These are phyloP conservation scores for Talaromyces sp. DNA, from an alignment of 2,329 filamentous ascomycete genomes.

Conservation along the genomic window DNA sequence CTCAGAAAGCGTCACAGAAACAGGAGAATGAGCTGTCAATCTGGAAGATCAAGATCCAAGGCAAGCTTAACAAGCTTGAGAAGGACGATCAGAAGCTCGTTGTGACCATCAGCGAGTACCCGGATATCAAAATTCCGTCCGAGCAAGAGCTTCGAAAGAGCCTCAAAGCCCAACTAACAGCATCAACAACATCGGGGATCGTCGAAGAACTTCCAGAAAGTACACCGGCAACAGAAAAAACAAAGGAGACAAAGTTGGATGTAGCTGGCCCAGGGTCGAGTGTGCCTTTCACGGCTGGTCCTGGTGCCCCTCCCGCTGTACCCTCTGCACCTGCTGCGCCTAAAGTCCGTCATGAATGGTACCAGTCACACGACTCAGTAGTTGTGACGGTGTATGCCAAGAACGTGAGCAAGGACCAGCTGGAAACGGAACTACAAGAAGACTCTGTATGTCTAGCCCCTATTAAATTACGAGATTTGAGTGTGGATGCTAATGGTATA, in stretches of 20 bases:
- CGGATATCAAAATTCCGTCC: constrained; percentile 41
- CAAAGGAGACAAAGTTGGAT: constrained; percentile 4
- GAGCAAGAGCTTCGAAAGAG: constrained; percentile 33
- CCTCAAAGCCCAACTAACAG: constrained; percentile 25
- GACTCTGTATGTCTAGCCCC: constrained; percentile 33
- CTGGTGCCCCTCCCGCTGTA: constrained; percentile 9
- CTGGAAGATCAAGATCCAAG: constrained; percentile 54
- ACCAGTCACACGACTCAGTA: constrained; percentile 57
- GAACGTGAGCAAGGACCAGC: constrained; percentile 54
- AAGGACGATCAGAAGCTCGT: constrained; percentile 44
- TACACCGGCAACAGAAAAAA: constrained; percentile 1
- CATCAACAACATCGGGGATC: constrained; percentile 3
- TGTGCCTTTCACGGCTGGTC: constrained; percentile 5
- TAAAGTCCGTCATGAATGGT: constrained; percentile 66
- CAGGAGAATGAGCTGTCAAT: constrained; percentile 42
- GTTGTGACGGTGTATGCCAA: constrained; percentile 63
- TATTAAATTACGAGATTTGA: constrained; percentile 7
- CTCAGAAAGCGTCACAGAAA: constrained; percentile 14
- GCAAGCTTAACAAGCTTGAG: constrained; percentile 46
- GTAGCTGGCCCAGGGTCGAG: constrained; percentile 3
- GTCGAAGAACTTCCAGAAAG: constrained; percentile 2
- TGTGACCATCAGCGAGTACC: constrained; percentile 49
- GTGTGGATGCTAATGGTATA: constrained; percentile 2
- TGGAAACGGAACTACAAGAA: constrained; percentile 48
- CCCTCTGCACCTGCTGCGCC: constrained; percentile 32